Percentiles rank a stretch among this genome's conserved stretches.
Conservation (phyloP, 2,329 filamentous ascomycete genomes). For the Conoideocrella luteorostrata region DNA sequence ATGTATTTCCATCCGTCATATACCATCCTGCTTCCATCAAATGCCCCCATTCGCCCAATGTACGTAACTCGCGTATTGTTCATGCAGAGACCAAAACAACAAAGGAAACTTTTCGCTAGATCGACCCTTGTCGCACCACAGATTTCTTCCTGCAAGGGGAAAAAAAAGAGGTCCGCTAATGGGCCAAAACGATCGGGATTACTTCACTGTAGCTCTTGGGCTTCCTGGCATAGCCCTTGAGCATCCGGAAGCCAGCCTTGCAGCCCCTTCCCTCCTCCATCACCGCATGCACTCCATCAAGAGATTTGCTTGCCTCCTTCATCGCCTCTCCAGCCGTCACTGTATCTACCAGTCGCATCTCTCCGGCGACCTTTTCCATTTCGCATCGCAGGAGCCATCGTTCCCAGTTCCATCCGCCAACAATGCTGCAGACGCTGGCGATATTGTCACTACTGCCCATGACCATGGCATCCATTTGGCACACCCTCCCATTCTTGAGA, state of each 20-base stretch:
- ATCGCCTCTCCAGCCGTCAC: slow-evolving; percentile 45
- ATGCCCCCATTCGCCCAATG: not conserved
- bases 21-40: slow-evolving; percentile 1
- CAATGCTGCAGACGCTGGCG: slow-evolving; percentile 70
- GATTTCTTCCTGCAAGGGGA: not conserved
- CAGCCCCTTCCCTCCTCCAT: slow-evolving; percentile 57
- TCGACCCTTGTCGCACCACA: slow-evolving; percentile 10
- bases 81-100: slow-evolving; percentile 8
- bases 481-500: slow-evolving; percentile 36
- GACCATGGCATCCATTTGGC: slow-evolving; percentile 56
- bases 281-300: slow-evolving; percentile 54
- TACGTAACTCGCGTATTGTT: slow-evolving; percentile 1
- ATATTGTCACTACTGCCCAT: slow-evolving; percentile 63
- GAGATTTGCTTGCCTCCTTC: slow-evolving; percentile 50
- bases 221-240: slow-evolving; percentile 60
- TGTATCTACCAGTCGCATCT: slow-evolving; percentile 49
- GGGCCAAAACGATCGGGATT: slow-evolving; percentile 30
- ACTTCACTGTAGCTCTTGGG: slow-evolving; percentile 35
- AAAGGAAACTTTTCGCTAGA: slow-evolving; percentile 14
- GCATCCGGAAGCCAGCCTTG: slow-evolving; percentile 54
- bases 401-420: slow-evolving; percentile 91
- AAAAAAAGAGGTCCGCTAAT: slow-evolving; percentile 11
- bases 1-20: no score
- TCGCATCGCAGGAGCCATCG: slow-evolving; percentile 88
- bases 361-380: slow-evolving; percentile 70